Conservation (phyloP, 495 filamentous ascomycete genomes). For the Tuber umbilicatum region DNA sequence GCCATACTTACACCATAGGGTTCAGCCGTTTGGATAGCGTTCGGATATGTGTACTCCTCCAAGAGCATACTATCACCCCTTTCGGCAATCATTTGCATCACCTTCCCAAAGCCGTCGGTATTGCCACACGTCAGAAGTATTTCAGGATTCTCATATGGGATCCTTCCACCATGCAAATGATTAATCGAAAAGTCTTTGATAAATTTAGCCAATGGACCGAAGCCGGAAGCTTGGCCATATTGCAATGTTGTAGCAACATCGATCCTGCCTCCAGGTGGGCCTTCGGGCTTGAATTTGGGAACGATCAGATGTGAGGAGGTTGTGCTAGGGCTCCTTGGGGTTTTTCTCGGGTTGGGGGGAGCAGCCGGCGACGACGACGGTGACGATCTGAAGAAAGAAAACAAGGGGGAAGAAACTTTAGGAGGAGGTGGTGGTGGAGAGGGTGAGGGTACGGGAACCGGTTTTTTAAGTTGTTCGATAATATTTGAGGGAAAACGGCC, state of each 20-base stretch:
- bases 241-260: constrained; percentile 78
- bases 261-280: constrained; percentile 55
- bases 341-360: too few relatives aligned
- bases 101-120: constrained; percentile 79
- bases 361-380: constrained; percentile 29
- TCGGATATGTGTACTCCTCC: constrained; percentile 74
- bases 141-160: constrained; percentile 70
- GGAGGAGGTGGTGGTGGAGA: too few relatives aligned
- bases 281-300: constrained; percentile 52
- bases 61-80: constrained; percentile 61
- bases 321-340: too few relatives aligned
- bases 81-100: constrained; percentile 59
- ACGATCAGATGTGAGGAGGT: too few relatives aligned
- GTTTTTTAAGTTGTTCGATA: constrained; percentile 48
- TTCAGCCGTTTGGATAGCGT: constrained; percentile 57
- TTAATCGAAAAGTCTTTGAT: constrained; percentile 69
- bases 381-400: constrained; percentile 30
- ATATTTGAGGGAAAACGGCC: too few relatives aligned
- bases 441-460: constrained; percentile 49
- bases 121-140: constrained; percentile 68
- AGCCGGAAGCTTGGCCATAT: constrained; percentile 72
- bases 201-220: constrained; percentile 67
- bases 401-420: constrained; percentile 20
- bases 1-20: constrained; percentile 67
- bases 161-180: constrained; percentile 64